Base-by-base conservation (phyloP, 345 rosid species). In the Citrus medica region DNA sequence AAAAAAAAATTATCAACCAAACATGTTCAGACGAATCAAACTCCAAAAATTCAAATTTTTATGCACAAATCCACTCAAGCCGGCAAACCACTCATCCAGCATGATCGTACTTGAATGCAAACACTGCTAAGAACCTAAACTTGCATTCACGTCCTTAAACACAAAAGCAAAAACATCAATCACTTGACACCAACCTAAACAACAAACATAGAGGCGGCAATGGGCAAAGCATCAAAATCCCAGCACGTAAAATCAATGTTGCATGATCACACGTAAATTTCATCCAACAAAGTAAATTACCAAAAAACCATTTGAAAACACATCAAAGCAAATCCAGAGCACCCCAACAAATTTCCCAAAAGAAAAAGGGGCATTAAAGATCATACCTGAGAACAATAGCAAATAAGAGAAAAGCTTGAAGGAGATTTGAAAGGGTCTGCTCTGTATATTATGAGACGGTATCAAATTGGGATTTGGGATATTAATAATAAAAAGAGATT, bases 371-470 rank as follows among this genome's bases (percentile, higher is more conserved):
- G 9, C 4, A 30, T 9, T 24, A 6, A 10, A 63, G 14, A 30
- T n/a, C 59, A 46, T 64, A 64, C 78, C 78, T 30, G 60, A 42
- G 46, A 61, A 62, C 40, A 32, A 60, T 24, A 59, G 76, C 21
- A 59, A 48, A 37, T n/a, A n/a, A 73, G 55, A 73, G 38, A 32
- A 55, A 55, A 71, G 56, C 56, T 73, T 9, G 40, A 9, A 63
- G 68, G 58, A 63, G 35, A 75, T 62, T 10, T 30, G 78, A 22
- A 22, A 14, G 78, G 46, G 28, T 46, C 33, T 19, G 55, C 27
- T 1, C 3, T 40, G 35, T 37, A 58, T 59, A 73, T 59, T 17
- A 60, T 5, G 65, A 58, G 27, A 33, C 12, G 48, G 22, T 70
- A 66, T 9, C 17, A 48, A 7, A 24, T 25, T 16, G 37, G 21